phyloP scores from a whole-genome alignment of 441 rosid genomes.

The Corymbia calophylla region DNA sequence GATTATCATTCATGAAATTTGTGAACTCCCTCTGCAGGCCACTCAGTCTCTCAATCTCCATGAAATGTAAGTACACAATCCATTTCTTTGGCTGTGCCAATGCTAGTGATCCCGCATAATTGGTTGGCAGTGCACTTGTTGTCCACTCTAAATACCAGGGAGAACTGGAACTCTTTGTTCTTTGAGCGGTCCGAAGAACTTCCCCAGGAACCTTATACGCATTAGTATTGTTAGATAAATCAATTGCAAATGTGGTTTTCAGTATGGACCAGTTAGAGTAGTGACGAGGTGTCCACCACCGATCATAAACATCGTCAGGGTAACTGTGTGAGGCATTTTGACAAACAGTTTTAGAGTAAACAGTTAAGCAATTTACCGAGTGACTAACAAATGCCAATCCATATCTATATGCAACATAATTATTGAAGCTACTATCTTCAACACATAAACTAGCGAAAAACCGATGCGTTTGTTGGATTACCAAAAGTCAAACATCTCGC shows the following conservation, averaged over 20 bases:
- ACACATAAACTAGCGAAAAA: too few species aligned
- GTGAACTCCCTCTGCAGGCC: not conserved
- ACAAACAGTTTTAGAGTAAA: not conserved
- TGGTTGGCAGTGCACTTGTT: too few species aligned
- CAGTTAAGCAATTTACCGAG: not conserved
- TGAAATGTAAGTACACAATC: not conserved
- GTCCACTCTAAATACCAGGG: not conserved
- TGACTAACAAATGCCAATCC: not conserved
- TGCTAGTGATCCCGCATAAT: too few species aligned
- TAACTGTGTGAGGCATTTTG: not conserved
- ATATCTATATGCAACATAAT: not conserved
- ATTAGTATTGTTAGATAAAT: not conserved
- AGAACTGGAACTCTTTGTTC: not conserved
- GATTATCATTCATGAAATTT: not conserved
- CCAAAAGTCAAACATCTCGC: too few species aligned
- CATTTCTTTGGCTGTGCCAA: not conserved
- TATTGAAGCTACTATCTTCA: not conserved
- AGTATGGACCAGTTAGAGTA: rapidly evolving
- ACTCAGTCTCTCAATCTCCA: not conserved
- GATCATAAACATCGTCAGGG: not conserved
- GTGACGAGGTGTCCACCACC: not conserved
- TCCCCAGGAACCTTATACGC: not conserved
- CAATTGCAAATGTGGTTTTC: not conserved
- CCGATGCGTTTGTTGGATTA: too few species aligned
- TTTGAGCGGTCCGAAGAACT: not conserved